A percentile compares a stretch with the other conserved stretches of the same genome.
phyloP scores from a whole-genome alignment of 768 basidiomycete genomes.

The Peribolospora baueri region DNA sequence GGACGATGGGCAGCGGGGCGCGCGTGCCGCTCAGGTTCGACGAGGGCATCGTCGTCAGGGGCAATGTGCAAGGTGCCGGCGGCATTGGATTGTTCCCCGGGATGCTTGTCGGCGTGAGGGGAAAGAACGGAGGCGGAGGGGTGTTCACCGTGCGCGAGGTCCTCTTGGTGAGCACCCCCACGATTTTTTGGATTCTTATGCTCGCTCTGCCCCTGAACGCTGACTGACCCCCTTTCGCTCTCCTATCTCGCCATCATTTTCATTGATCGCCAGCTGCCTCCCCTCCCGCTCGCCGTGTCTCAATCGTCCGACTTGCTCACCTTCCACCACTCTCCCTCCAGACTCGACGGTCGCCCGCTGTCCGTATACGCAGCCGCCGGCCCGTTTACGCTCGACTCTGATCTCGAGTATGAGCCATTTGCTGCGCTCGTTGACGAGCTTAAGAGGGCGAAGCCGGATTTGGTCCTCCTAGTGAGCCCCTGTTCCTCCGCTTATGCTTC shows the following conservation, averaged over 20 bases:
- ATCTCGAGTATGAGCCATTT: constrained; percentile 53
- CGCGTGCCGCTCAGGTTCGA: constrained; percentile 50
- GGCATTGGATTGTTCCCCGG: constrained; percentile 68
- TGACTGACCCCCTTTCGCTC: background rate
- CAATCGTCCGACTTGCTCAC: constrained; percentile 22
- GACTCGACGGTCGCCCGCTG: constrained; percentile 28
- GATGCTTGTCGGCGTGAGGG: constrained; percentile 58
- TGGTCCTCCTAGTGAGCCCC: constrained; percentile 43
- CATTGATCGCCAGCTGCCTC: constrained; percentile 31
- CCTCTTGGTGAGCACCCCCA: constrained; percentile 35
- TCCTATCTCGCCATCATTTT: background rate
- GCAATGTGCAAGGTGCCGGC: constrained; percentile 35
- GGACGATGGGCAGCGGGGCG: constrained; percentile 43
- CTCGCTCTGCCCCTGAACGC: background rate
- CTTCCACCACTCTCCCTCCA: constrained; percentile 18
- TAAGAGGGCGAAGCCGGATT: constrained; percentile 41
- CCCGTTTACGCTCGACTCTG: constrained; percentile 57
- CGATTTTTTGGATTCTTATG: background rate
- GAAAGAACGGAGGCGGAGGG: constrained; percentile 71
- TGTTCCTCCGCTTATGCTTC: constrained; percentile 6
- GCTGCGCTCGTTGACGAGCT: constrained; percentile 36
- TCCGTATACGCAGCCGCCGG: constrained; percentile 55
- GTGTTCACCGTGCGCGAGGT: constrained; percentile 66
- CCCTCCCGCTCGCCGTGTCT: constrained; percentile 24
- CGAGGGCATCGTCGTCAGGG: constrained; percentile 38